Conservation (phyloP, 768 basidiomycete genomes). For the Termitomyces titanicus region DNA sequence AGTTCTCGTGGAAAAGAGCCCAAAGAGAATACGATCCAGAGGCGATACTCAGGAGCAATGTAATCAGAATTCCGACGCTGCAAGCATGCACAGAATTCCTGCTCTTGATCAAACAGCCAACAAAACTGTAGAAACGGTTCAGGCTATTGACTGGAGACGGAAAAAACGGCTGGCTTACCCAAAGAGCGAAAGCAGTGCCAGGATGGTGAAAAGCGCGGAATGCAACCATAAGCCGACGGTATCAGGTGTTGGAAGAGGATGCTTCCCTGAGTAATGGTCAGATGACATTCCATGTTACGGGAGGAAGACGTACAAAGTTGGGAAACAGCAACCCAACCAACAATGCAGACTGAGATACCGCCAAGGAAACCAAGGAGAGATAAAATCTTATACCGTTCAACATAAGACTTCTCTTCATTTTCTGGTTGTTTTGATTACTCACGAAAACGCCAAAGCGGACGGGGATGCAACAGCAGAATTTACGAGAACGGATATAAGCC, state of each 20-base stretch:
- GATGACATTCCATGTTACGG: background rate
- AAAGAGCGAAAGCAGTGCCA: conserved; percentile 44
- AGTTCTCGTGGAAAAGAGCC: conserved; percentile 42
- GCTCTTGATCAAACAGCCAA: conserved; percentile 41
- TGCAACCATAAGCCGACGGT: conserved; percentile 44
- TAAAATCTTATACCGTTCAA: conserved; percentile 28
- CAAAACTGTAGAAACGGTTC: conserved; percentile 24
- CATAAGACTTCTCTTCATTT: background rate
- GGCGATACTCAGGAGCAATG: conserved; percentile 42
- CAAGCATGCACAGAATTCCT: conserved; percentile 41
- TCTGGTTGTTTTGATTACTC: conserved; percentile 10
- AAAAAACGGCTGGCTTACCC: conserved; percentile 35
- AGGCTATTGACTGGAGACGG: background rate
- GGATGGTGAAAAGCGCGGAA: conserved; percentile 41
- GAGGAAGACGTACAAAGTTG: conserved; percentile 35
- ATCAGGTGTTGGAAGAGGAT: conserved; percentile 33
- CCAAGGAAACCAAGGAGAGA: conserved; percentile 37
- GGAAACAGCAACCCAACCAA: conserved; percentile 44
- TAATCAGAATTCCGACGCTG: conserved; percentile 38
- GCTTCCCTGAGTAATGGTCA: conserved; percentile 20
- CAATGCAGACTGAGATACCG: conserved; percentile 40
- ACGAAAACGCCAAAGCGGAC: conserved; percentile 64
- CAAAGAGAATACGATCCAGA: conserved; percentile 46
- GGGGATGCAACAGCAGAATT: conserved; percentile 64
- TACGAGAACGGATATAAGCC: conserved; percentile 49